Percentiles rank a stretch among this genome's conserved stretches.
Evolutionary conservation across 495 filamentous ascomycete genomes (phyloP).

Genomic region (Annulohypoxylon moriforme): DNA sequence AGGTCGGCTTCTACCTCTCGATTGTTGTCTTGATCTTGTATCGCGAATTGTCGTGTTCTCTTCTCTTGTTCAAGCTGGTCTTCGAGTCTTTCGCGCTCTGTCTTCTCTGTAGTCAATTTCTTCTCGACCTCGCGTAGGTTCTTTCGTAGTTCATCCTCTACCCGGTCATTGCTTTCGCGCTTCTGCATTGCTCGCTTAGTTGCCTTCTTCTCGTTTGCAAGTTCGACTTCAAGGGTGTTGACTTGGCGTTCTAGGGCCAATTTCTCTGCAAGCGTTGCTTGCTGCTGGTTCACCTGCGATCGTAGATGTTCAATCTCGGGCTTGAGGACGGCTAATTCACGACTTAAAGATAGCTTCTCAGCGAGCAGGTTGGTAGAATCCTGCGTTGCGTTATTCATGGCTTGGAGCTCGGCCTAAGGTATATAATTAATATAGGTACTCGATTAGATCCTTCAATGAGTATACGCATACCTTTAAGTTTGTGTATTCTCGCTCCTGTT

Average conservation of each 20-base stretch:
- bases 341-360: slow-evolving; percentile 79
- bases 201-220: slow-evolving; percentile 80
- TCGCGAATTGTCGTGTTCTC: slow-evolving; percentile 34
- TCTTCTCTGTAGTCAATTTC: slow-evolving; percentile 64
- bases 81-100: slow-evolving; percentile 52
- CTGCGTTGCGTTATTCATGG: slow-evolving; percentile 69
- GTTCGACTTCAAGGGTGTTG: slow-evolving; percentile 77
- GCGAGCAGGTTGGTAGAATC: slow-evolving; percentile 76
- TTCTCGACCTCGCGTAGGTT: slow-evolving; percentile 62
- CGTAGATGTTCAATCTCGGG: slow-evolving; percentile 83
- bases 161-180: slow-evolving; percentile 54
- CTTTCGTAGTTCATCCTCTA: slow-evolving; percentile 59
- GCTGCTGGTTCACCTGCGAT: slow-evolving; percentile 73
- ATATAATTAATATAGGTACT: slow-evolving; percentile 29
- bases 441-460: not conserved
- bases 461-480: slow-evolving; percentile 70
- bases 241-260: slow-evolving; percentile 78
- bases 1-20: slow-evolving; percentile 46
- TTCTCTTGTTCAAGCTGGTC: slow-evolving; percentile 50
- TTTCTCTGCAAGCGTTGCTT: slow-evolving; percentile 77
- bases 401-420: slow-evolving; percentile 72
- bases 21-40: slow-evolving; percentile 42
- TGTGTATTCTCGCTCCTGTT: slow-evolving; percentile 70
- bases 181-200: slow-evolving; percentile 69
- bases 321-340: slow-evolving; percentile 75